phyloP scores from a whole-genome alignment of 106 monocot genomes.

The Ottelia alismoides region DNA sequence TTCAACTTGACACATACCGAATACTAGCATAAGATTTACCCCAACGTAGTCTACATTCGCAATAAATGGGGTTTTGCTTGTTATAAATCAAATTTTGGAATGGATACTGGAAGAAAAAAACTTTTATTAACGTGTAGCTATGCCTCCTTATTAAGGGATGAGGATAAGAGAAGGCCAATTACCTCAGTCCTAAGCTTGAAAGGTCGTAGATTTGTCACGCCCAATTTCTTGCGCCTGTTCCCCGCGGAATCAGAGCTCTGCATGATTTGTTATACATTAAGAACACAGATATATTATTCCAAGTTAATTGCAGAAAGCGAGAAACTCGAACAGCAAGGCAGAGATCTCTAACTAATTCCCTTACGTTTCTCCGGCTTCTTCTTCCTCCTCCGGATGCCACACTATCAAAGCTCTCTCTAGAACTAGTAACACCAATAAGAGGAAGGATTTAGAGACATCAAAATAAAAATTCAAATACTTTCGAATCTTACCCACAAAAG shows the following conservation, averaged over 20 bases:
- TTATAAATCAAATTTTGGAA: too few species aligned
- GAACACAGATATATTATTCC: neutral
- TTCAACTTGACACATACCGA: too few species aligned
- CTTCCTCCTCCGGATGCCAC: constrained; percentile 32
- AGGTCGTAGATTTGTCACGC: constrained; percentile 36
- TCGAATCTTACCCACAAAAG: too few species aligned
- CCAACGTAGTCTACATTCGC: too few species aligned
- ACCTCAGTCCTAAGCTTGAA: constrained; percentile 74
- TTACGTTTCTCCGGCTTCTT: constrained; percentile 30
- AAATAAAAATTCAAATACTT: too few species aligned
- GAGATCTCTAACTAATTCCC: constrained; percentile 42
- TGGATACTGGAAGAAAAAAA: too few species aligned
- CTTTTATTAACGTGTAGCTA: too few species aligned
- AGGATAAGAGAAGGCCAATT: too few species aligned
- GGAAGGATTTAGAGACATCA: neutral
- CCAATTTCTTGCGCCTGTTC: constrained; percentile 40
- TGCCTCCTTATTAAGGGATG: too few species aligned
- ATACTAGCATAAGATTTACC: too few species aligned
- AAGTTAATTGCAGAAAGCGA: neutral
- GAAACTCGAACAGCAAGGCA: too few species aligned
- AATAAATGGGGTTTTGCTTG: too few species aligned
- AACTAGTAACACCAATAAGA: constrained; percentile 1
- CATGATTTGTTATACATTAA: neutral
- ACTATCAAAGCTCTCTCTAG: constrained; percentile 47
- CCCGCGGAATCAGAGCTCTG: constrained; percentile 40